Evolutionary conservation across 1,284 basidiomycete species (phyloP).

Genomic region (Melampsora larici-populina): DNA sequence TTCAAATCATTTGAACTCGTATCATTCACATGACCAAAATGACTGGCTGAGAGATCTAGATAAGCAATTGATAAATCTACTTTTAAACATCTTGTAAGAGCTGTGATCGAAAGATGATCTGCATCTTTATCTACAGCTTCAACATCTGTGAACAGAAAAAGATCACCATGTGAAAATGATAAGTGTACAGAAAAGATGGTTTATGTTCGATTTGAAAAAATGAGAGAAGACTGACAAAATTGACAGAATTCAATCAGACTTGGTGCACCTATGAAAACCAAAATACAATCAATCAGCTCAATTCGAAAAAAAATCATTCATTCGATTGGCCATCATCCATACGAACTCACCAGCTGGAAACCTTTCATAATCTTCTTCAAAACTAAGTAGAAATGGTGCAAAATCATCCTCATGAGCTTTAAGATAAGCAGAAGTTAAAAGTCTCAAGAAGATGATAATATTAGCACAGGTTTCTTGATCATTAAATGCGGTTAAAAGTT

Average conservation of each 20-base stretch:
- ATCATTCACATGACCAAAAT: not conserved
- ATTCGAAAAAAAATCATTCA: not conserved
- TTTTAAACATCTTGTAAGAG: not conserved
- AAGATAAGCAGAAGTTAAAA: constrained; percentile 77
- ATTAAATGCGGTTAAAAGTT: not conserved
- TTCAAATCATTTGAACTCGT: not conserved
- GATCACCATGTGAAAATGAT: not conserved
- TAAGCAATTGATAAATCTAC: constrained; percentile 4
- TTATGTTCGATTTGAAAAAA: not conserved
- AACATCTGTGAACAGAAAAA: not conserved
- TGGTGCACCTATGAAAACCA: not conserved
- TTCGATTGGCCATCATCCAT: not conserved
- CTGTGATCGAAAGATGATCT: constrained; percentile 8
- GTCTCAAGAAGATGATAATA: constrained; percentile 69
- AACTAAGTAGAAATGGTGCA: constrained; percentile 68
- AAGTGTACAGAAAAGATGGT: too few species aligned
- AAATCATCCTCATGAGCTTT: constrained; percentile 65
- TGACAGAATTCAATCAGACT: not conserved
- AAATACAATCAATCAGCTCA: not conserved
- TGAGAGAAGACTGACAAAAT: not conserved
- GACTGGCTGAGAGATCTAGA: not conserved
- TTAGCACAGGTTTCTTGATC: constrained; percentile 9
- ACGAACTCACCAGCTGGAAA: not conserved
- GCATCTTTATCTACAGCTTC: constrained; percentile 8
- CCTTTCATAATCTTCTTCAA: constrained; percentile 53